Percentiles rank a stretch among this genome's conserved stretches.
These are phyloP conservation scores for Casaregolazyma suthepensis DNA, from an alignment of 1,139 yeast genomes.

Conservation along the genomic window DNA sequence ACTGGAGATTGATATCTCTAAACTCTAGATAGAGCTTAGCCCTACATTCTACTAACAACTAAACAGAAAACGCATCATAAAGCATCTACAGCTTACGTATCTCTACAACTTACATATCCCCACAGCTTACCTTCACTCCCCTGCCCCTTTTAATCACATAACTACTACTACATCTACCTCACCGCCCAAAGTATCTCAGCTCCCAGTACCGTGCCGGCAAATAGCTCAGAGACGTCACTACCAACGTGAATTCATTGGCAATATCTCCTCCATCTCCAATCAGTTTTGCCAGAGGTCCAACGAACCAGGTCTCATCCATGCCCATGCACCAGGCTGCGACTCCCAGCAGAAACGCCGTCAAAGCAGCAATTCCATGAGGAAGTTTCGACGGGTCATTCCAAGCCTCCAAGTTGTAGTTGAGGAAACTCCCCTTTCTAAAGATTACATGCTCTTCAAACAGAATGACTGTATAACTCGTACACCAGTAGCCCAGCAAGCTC, in stretches of 20 bases:
- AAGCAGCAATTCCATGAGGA: constrained; percentile 9
- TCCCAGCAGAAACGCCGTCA: constrained; percentile 7
- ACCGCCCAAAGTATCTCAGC: constrained; percentile 21
- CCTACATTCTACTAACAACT: too few species aligned
- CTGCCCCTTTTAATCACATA: not conserved
- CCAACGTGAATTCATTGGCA: constrained; percentile 9
- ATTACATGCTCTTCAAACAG: constrained; percentile 9
- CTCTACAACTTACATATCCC: too few species aligned
- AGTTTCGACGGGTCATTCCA: constrained; percentile 8
- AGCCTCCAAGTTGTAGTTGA: constrained; percentile 8
- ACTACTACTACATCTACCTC: not conserved
- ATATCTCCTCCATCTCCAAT: constrained; percentile 9
- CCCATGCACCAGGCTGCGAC: constrained; percentile 8
- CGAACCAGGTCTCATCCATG: constrained; percentile 8
- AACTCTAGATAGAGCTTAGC: too few species aligned
- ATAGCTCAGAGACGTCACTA: constrained; percentile 6
- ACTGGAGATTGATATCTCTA: too few species aligned
- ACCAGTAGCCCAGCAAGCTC: constrained; percentile 11
- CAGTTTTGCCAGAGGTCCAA: constrained; percentile 7
- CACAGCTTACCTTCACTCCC: too few species aligned
- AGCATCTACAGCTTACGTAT: too few species aligned
- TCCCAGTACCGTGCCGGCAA: constrained; percentile 17
- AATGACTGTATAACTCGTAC: constrained; percentile 8
- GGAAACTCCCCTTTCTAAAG: constrained; percentile 9
- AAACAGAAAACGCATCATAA: too few species aligned